These are phyloP conservation scores for Pichia sporocuriosa DNA, from an alignment of 805 yeast genomes.

Conservation along the genomic window DNA sequence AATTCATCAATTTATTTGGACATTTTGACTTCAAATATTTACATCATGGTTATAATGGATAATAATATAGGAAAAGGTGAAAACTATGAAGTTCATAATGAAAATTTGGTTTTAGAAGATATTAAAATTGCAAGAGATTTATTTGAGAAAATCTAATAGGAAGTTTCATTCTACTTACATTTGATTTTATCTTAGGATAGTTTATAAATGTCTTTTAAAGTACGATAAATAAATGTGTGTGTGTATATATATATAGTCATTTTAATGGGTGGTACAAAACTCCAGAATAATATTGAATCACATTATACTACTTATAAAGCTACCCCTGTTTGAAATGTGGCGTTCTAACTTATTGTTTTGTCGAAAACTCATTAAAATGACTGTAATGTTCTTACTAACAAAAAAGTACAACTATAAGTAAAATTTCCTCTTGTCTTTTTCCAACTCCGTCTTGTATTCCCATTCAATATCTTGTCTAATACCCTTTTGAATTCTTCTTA, in stretches of 20 bases:
- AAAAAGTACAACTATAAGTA: slow-evolving; percentile 41
- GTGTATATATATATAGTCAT: too few species aligned
- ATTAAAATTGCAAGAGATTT: slow-evolving; percentile 29
- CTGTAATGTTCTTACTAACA: too few species aligned
- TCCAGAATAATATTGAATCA: too few species aligned
- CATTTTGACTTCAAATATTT: slow-evolving; percentile 31
- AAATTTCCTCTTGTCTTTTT: slow-evolving; percentile 89
- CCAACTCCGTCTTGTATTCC: slow-evolving; percentile 97
- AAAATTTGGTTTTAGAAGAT: slow-evolving; percentile 29
- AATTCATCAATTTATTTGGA: slow-evolving; percentile 32
- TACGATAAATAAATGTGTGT: too few species aligned
- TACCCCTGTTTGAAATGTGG: too few species aligned
- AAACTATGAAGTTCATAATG: slow-evolving; percentile 26
- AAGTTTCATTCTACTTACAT: too few species aligned
- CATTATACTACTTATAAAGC: too few species aligned
- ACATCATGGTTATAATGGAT: slow-evolving; percentile 33
- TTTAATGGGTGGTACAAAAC: too few species aligned
- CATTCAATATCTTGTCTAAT: slow-evolving; percentile 88
- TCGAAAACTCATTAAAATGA: too few species aligned
- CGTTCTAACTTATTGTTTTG: too few species aligned
- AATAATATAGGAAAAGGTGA: slow-evolving; percentile 13
- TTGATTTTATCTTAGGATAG: too few species aligned
- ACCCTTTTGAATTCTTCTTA: slow-evolving; percentile 87
- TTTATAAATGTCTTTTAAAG: too few species aligned
- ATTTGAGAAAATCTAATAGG: slow-evolving; percentile 28